phyloP scores from a whole-genome alignment of 495 filamentous ascomycete species.

The Penicillium manginii region DNA sequence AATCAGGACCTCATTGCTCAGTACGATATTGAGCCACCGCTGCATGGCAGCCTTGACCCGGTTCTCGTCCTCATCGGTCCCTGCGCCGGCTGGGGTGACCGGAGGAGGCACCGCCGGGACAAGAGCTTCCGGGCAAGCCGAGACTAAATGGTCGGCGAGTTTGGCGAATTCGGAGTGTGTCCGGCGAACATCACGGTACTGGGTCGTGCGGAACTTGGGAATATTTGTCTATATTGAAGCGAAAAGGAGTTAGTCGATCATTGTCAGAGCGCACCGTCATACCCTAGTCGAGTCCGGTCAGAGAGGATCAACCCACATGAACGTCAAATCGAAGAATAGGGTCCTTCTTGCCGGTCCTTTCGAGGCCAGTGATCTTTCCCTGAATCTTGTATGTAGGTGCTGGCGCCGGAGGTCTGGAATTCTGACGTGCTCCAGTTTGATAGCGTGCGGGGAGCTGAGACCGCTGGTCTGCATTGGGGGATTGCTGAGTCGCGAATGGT shows the following conservation, averaged over 20 bases:
- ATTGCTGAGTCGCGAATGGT: slow-evolving; percentile 41
- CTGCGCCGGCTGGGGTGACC: slow-evolving; percentile 88
- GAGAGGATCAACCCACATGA: slow-evolving; percentile 65
- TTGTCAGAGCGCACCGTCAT: slow-evolving; percentile 1
- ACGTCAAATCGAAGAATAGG: slow-evolving; percentile 95
- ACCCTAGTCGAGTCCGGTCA: background rate
- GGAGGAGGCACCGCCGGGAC: slow-evolving; percentile 95
- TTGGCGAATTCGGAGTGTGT: slow-evolving; percentile 96
- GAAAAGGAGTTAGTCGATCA: slow-evolving; percentile 11
- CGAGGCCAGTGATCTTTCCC: slow-evolving; percentile 90
- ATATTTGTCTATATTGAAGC: slow-evolving; percentile 80
- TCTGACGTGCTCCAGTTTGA: slow-evolving; percentile 48
- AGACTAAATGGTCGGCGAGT: slow-evolving; percentile 90
- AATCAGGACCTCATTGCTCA: slow-evolving; percentile 89
- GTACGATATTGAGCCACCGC: slow-evolving; percentile 91
- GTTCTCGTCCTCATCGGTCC: slow-evolving; percentile 94
- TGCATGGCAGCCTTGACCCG: slow-evolving; percentile 89
- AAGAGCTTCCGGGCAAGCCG: slow-evolving; percentile 94
- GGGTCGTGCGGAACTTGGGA: slow-evolving; percentile 94
- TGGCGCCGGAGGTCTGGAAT: slow-evolving; percentile 52
- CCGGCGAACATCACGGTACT: slow-evolving; percentile 94
- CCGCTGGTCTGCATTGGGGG: slow-evolving; percentile 45
- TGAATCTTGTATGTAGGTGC: slow-evolving; percentile 76
- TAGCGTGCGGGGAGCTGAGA: slow-evolving; percentile 53
- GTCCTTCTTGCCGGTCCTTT: slow-evolving; percentile 92